A percentile compares a stretch with the other conserved stretches of the same genome.
Conservation (phyloP, 805 yeast species). For the Saturnispora serradocipensis region DNA sequence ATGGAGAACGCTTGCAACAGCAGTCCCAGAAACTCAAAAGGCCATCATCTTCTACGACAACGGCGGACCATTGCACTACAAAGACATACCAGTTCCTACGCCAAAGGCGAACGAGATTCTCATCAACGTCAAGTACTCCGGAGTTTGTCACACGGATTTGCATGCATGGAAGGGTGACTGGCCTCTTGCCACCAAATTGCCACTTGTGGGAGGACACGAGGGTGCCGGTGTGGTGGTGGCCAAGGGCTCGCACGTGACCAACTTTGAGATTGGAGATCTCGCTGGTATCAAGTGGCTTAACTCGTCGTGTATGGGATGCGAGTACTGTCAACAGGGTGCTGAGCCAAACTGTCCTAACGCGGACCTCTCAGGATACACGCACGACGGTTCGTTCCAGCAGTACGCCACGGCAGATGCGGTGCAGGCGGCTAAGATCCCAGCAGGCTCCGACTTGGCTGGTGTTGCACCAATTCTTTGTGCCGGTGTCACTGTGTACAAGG, state of each 20-base stretch:
- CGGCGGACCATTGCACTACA: conserved; percentile 56
- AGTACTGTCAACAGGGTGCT: conserved; percentile 54
- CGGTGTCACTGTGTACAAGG: conserved; percentile 87
- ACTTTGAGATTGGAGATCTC: conserved; percentile 68
- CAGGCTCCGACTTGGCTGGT: conserved; percentile 63
- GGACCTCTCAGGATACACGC: conserved; percentile 77
- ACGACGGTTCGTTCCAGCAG: conserved; percentile 87
- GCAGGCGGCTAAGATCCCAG: conserved; percentile 75
- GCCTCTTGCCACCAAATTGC: conserved; percentile 69
- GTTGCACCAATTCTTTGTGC: conserved; percentile 84
- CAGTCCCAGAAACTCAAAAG: conserved; percentile 59
- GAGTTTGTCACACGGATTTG: conserved; percentile 90
- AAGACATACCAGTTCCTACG: conserved; percentile 70
- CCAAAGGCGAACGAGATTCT: conserved; percentile 74
- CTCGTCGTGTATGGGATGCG: conserved; percentile 69
- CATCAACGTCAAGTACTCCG: conserved; percentile 76
- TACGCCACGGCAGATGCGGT: conserved; percentile 83
- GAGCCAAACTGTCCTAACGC: conserved; percentile 69
- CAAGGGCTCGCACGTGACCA: conserved; percentile 56
- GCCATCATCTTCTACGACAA: conserved; percentile 59
- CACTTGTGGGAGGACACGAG: conserved; percentile 83
- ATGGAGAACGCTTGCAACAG: conserved; percentile 10
- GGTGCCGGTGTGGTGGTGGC: conserved; percentile 85
- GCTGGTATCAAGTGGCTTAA: conserved; percentile 85
- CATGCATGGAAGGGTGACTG: conserved; percentile 95